Evolutionary conservation across 2,329 filamentous ascomycete species (phyloP).

Genomic region (Aspergillus spinulosporus): DNA sequence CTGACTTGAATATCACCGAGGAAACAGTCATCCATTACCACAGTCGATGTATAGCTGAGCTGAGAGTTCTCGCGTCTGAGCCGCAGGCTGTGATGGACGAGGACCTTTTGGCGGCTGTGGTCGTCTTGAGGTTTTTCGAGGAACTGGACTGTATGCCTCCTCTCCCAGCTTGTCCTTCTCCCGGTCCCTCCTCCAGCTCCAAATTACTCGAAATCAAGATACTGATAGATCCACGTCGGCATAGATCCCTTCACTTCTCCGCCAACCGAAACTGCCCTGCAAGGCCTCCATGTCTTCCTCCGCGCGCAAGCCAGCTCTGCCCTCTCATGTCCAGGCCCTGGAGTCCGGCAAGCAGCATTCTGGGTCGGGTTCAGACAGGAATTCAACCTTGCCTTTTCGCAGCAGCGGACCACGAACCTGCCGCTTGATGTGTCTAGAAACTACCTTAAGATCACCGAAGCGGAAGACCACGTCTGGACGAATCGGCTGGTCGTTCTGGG

Average conservation of each 20-base stretch:
- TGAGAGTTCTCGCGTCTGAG: not conserved
- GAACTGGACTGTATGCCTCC: not conserved
- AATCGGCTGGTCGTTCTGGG: not conserved
- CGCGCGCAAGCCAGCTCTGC: not conserved
- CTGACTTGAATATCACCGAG: not conserved
- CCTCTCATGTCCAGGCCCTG: not conserved
- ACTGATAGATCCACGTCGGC: not conserved
- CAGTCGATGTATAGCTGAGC: not conserved
- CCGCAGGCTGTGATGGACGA: not conserved
- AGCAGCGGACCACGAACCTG: not conserved
- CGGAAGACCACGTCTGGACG: not conserved
- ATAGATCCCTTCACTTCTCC: not conserved
- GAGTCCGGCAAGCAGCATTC: not conserved
- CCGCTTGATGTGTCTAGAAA: not conserved
- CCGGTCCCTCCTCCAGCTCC: no score
- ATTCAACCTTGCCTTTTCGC: conserved; percentile 2
- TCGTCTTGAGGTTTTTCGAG: conserved; percentile 1
- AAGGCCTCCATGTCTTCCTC: not conserved
- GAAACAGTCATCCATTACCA: conserved; percentile 1
- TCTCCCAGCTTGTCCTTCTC: no score
- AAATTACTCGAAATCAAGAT: no score
- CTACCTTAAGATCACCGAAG: not conserved
- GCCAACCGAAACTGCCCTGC: not conserved
- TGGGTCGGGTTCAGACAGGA: not conserved
- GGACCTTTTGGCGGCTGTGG: not conserved